These are phyloP conservation scores for Paradendryphiella salina DNA, from an alignment of 2,329 filamentous ascomycete species.

Conservation along the genomic window DNA sequence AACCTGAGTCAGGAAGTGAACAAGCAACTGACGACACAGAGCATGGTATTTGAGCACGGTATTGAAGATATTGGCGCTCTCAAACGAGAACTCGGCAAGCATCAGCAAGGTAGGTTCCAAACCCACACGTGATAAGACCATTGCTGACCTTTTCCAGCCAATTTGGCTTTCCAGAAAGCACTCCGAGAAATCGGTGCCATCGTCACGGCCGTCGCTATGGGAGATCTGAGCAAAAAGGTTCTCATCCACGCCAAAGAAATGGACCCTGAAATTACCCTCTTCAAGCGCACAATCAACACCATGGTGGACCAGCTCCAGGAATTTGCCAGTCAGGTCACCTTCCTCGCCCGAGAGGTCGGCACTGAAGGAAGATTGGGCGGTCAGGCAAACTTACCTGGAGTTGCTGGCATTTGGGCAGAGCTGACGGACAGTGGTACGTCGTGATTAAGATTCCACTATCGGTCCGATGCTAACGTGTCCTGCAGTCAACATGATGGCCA, in stretches of 20 bases:
- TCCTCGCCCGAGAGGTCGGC: conserved; percentile 91
- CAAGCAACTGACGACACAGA: conserved; percentile 82
- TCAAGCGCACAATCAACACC: conserved; percentile 97
- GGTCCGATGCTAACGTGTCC: conserved; percentile 34
- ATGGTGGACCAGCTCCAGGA: conserved; percentile 99
- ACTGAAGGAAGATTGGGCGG: conserved; percentile 93
- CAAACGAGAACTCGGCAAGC: conserved; percentile 92
- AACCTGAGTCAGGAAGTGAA: conserved; percentile 83
- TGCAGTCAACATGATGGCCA: conserved; percentile 93
- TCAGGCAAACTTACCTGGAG: conserved; percentile 89
- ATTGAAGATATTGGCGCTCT: conserved; percentile 86
- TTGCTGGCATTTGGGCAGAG: conserved; percentile 97
- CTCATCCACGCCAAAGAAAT: conserved; percentile 94
- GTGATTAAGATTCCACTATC: conserved; percentile 19
- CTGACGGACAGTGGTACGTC: conserved; percentile 66
- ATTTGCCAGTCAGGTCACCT: conserved; percentile 94
- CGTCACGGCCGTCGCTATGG: conserved; percentile 91
- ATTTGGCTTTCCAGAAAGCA: conserved; percentile 97
- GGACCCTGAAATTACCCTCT: conserved; percentile 96
- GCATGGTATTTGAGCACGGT: conserved; percentile 74
- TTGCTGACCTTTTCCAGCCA: conserved; percentile 82
- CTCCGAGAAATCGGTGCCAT: conserved; percentile 96
- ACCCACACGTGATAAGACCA: conserved; percentile 55
- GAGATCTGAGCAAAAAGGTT: conserved; percentile 95
- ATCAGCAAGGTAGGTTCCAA: conserved; percentile 61